Percentiles rank a stretch among this genome's conserved stretches.
Evolutionary conservation across 495 filamentous ascomycete genomes (phyloP).

Genomic region (Glarea lozoyensis): DNA sequence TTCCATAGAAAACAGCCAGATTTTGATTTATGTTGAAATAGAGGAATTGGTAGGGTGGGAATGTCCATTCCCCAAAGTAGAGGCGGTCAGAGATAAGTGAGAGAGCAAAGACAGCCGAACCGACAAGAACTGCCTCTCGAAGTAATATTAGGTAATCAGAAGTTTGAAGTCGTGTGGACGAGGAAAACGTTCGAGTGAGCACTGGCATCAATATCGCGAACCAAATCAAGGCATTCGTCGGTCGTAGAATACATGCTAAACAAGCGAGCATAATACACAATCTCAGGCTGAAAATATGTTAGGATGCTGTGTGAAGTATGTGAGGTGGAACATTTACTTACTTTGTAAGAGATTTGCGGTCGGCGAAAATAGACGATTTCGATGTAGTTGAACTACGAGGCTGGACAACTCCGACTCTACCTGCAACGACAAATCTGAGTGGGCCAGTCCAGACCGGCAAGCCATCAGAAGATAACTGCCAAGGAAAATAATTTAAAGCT

Average conservation of each 20-base stretch:
- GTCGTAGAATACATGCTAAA: conserved; percentile 76
- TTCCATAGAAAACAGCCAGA: conserved; percentile 87
- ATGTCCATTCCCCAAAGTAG: conserved; percentile 83
- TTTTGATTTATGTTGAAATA: conserved; percentile 87
- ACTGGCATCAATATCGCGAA: conserved; percentile 38
- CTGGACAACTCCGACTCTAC: background rate
- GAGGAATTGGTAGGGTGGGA: conserved; percentile 82
- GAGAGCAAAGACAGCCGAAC: conserved; percentile 48
- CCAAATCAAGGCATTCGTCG: conserved; percentile 90
- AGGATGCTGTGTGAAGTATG: conserved; percentile 4
- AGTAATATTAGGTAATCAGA: conserved; percentile 43
- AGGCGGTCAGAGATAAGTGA: conserved; percentile 64
- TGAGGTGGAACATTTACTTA: conserved; percentile 2
- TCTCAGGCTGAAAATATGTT: conserved; percentile 40
- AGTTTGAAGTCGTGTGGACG: background rate
- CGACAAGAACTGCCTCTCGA: conserved; percentile 58
- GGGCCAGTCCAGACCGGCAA: background rate
- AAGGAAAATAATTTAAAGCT: conserved; percentile 82
- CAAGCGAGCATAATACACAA: conserved; percentile 67
- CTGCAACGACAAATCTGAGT: too few relatives aligned
- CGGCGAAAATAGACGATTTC: conserved; percentile 4
- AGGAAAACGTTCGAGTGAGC: conserved; percentile 27
- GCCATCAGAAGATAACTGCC: conserved; percentile 39
- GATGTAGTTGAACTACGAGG: background rate
- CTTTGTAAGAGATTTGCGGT: conserved; percentile 9